A percentile compares a stretch with the other conserved stretches of the same genome.
phyloP scores from a whole-genome alignment of 2,329 filamentous ascomycete genomes.

The Alternaria triticimaculans region DNA sequence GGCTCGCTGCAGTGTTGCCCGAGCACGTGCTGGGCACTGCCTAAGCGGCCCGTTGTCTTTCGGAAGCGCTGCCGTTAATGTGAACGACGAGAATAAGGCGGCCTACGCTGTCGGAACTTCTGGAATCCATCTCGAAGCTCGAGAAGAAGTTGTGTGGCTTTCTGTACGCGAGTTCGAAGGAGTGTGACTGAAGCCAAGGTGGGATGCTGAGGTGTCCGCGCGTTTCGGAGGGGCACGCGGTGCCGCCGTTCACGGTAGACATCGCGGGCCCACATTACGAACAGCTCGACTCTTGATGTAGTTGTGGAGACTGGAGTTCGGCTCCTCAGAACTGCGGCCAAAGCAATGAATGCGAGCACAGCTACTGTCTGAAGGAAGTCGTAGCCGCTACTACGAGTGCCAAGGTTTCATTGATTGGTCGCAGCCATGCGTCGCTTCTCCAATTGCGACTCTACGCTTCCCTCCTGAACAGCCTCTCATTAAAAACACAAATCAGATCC shows the following conservation, averaged over 20 bases:
- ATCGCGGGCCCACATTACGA: conserved; percentile 5
- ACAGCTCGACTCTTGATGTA: background rate
- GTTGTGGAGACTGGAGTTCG: conserved; percentile 1
- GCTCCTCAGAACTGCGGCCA: background rate
- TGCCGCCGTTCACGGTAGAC: conserved; percentile 1
- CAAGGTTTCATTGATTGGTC: background rate
- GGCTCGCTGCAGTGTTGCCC: conserved; percentile 20
- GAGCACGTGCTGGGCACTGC: conserved; percentile 25
- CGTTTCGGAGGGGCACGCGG: conserved; percentile 12
- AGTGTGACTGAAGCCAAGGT: background rate
- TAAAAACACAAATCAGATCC: background rate
- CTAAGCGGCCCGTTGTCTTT: conserved; percentile 14
- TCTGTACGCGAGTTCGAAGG: conserved; percentile 7
- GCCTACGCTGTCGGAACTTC: conserved; percentile 20
- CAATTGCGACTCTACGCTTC: background rate
- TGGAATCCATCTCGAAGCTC: conserved; percentile 23
- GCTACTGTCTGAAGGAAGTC: background rate
- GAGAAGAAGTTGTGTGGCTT: conserved; percentile 4
- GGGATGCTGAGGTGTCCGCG: conserved; percentile 8
- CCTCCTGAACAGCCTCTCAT: background rate
- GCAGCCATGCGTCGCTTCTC: background rate
- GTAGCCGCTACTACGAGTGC: background rate
- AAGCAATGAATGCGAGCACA: background rate
- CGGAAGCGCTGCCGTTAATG: conserved; percentile 26
- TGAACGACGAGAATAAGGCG: conserved; percentile 17